These are phyloP conservation scores for Rossbeevera mucosa DNA, from an alignment of 768 basidiomycete genomes.

Conservation along the genomic window DNA sequence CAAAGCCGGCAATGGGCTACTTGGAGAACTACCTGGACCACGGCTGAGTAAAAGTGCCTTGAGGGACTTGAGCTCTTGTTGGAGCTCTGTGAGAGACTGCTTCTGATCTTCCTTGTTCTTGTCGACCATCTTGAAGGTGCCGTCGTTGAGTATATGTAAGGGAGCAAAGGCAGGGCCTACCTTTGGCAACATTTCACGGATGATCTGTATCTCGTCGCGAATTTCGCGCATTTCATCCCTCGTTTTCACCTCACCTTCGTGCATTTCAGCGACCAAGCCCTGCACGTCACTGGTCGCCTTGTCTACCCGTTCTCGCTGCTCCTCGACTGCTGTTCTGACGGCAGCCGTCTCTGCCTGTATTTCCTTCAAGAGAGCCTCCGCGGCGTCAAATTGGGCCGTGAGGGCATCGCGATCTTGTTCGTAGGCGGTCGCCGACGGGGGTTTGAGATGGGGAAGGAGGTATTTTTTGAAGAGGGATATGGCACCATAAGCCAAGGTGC, in stretches of 20 bases:
- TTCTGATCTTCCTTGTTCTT: slow-evolving; percentile 85
- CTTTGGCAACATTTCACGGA: slow-evolving; percentile 91
- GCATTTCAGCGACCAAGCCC: slow-evolving; percentile 66
- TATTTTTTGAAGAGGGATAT: slow-evolving; percentile 86
- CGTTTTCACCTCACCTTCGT: slow-evolving; percentile 70
- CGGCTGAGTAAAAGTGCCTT: slow-evolving; percentile 84
- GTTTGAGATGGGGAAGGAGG: slow-evolving; percentile 83
- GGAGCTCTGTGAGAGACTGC: slow-evolving; percentile 79
- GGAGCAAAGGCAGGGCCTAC: slow-evolving; percentile 37
- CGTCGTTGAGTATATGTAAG: background rate
- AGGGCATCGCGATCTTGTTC: slow-evolving; percentile 83
- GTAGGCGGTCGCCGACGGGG: slow-evolving; percentile 84
- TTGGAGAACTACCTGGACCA: slow-evolving; percentile 47
- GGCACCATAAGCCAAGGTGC: slow-evolving; percentile 77
- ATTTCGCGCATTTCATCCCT: slow-evolving; percentile 89
- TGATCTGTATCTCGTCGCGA: slow-evolving; percentile 83
- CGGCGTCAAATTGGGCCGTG: slow-evolving; percentile 84
- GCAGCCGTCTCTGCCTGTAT: slow-evolving; percentile 75
- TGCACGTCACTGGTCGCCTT: slow-evolving; percentile 70
- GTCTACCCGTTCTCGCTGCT: slow-evolving; percentile 70
- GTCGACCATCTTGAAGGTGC: slow-evolving; percentile 74
- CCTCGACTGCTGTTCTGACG: slow-evolving; percentile 67
- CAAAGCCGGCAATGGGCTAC: slow-evolving; percentile 47
- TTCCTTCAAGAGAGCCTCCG: slow-evolving; percentile 73
- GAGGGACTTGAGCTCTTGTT: slow-evolving; percentile 90